These are phyloP conservation scores for Sporothrix protearum DNA, from an alignment of 2,329 filamentous ascomycete species.

Conservation along the genomic window DNA sequence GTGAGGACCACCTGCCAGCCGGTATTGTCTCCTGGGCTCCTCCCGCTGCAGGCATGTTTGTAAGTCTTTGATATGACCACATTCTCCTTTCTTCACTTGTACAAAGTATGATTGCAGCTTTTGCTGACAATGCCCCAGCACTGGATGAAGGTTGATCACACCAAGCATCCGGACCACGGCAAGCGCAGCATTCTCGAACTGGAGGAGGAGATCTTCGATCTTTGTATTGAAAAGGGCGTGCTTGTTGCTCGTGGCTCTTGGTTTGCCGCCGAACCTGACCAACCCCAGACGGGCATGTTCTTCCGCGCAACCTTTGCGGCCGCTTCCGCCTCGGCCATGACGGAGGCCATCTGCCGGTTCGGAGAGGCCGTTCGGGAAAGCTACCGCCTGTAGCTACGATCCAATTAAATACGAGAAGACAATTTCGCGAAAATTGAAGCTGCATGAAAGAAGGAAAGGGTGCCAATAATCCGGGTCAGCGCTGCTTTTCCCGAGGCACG, in stretches of 20 bases:
- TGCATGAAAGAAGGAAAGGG: neutral
- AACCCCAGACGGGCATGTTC: slow-evolving; percentile 63
- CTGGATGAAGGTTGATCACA: slow-evolving; percentile 53
- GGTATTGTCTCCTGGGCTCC: slow-evolving; percentile 76
- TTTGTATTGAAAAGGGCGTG: slow-evolving; percentile 70
- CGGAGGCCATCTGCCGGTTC: slow-evolving; percentile 69
- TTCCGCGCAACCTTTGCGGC: slow-evolving; percentile 89
- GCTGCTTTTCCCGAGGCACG: neutral
- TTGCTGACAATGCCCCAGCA: slow-evolving; percentile 44
- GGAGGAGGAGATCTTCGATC: slow-evolving; percentile 82
- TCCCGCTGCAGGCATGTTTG: slow-evolving; percentile 91
- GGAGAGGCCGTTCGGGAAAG: slow-evolving; percentile 66
- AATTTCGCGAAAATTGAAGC: neutral
- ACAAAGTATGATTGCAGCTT: neutral
- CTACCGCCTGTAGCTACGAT: slow-evolving; percentile 38
- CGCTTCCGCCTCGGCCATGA: slow-evolving; percentile 67
- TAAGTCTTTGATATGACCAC: no score
- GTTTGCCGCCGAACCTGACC: slow-evolving; percentile 75
- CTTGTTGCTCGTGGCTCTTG: slow-evolving; percentile 82
- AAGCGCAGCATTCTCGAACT: slow-evolving; percentile 59
- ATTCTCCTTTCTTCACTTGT: slow-evolving; percentile 18
- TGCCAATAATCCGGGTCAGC: neutral
- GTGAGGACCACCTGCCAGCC: slow-evolving; percentile 69
- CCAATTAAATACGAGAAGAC: neutral
- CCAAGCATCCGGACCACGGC: slow-evolving; percentile 38